A percentile compares a stretch with the other conserved stretches of the same genome.
phyloP scores from a whole-genome alignment of 192 early-diverging fungal genomes.

The Geranomyces variabilis region DNA sequence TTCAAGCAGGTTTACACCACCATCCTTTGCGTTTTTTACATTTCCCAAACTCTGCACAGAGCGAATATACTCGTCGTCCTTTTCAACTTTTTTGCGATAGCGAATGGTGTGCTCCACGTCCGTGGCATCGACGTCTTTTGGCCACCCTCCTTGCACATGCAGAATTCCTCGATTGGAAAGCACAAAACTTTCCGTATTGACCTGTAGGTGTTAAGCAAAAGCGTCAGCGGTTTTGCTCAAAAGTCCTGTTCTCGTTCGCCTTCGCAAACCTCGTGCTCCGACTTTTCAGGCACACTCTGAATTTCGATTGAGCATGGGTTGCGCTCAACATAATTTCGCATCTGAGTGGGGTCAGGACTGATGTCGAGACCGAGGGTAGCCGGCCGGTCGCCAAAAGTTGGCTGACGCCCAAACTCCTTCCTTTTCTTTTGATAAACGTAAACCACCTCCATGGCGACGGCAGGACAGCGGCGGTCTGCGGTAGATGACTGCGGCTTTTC shows the following conservation, averaged over 20 bases:
- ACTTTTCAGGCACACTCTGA: slow-evolving; percentile 57
- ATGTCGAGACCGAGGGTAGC: slow-evolving; percentile 43
- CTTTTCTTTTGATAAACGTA: slow-evolving; percentile 67
- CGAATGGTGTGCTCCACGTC: slow-evolving; percentile 69
- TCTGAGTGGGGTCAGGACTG: slow-evolving; percentile 49
- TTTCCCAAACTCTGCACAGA: slow-evolving; percentile 54
- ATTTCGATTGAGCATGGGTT: slow-evolving; percentile 52
- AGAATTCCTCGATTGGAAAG: slow-evolving; percentile 57
- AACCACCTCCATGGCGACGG: slow-evolving; percentile 58
- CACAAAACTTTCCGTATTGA: slow-evolving; percentile 60
- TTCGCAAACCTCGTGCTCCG: slow-evolving; percentile 58
- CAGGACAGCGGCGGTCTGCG: too few species aligned
- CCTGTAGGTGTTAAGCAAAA: slow-evolving; percentile 33
- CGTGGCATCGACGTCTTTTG: slow-evolving; percentile 63
- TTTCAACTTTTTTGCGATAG: slow-evolving; percentile 67
- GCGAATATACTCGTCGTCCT: slow-evolving; percentile 66
- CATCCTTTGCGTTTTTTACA: not conserved
- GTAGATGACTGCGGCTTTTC: too few species aligned
- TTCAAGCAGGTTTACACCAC: not conserved
- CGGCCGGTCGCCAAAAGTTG: slow-evolving; percentile 50
- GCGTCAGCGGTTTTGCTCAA: not conserved
- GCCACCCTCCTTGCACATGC: slow-evolving; percentile 66
- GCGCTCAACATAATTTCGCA: slow-evolving; percentile 59
- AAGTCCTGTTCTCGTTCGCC: not conserved
- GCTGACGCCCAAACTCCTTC: slow-evolving; percentile 61